These are phyloP conservation scores for Articulospora tetracladia DNA, from an alignment of 495 filamentous ascomycete genomes.

Conservation along the genomic window DNA sequence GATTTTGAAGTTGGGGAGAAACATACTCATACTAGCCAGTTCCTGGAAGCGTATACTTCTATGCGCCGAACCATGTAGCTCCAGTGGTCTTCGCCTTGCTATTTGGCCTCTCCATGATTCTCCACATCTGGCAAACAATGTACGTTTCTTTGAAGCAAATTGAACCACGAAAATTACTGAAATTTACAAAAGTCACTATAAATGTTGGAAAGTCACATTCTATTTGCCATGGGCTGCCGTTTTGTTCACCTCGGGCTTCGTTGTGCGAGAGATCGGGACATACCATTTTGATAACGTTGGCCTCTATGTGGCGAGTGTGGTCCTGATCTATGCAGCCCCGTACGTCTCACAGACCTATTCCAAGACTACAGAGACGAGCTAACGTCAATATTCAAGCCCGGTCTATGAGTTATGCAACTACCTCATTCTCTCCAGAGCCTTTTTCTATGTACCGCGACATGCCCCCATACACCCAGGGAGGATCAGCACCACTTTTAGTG, in stretches of 20 bases:
- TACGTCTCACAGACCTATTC: constrained; percentile 32
- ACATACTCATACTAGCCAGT: constrained; percentile 25
- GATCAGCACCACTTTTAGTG: constrained; percentile 70
- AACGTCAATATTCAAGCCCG: constrained; percentile 45
- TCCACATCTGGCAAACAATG: constrained; percentile 62
- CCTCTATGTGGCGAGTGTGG: constrained; percentile 57
- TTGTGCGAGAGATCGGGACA: constrained; percentile 51
- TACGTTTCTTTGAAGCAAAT: constrained; percentile 34
- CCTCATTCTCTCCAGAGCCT: constrained; percentile 66
- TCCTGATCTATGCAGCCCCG: constrained; percentile 46
- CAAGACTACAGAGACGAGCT: not conserved
- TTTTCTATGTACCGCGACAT: constrained; percentile 75
- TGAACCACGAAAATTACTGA: constrained; percentile 3
- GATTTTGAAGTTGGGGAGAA: no score
- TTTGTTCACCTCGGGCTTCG: constrained; percentile 50
- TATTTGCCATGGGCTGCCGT: constrained; percentile 48
- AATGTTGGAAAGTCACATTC: constrained; percentile 48
- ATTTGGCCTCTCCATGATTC: constrained; percentile 52
- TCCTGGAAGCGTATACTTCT: constrained; percentile 58
- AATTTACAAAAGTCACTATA: constrained; percentile 28
- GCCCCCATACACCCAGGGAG: constrained; percentile 75
- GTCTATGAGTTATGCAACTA: constrained; percentile 73
- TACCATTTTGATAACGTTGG: constrained; percentile 52
- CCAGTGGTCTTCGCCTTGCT: constrained; percentile 64
- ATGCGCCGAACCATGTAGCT: constrained; percentile 72